A percentile compares a stretch with the other conserved stretches of the same genome.
phyloP scores from a whole-genome alignment of 23 red algal species.

The Cyanidiococcus yangmingshanensis region DNA sequence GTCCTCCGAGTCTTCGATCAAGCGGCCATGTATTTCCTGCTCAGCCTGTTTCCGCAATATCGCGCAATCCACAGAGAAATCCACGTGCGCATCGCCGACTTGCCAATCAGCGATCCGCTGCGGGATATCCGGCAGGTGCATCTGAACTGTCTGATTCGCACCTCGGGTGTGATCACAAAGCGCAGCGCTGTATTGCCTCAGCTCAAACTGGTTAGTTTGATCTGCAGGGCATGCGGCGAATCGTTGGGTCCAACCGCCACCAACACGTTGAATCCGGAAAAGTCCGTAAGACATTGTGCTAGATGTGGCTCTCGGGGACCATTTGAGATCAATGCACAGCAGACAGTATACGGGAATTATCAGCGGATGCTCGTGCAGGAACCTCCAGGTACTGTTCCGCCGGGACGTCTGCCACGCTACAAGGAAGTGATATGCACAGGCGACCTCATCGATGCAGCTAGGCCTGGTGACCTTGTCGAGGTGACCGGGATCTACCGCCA shows the following conservation, averaged over 20 bases:
- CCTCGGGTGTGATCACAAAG: constrained; percentile 79
- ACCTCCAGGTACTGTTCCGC: constrained; percentile 76
- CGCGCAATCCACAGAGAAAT: constrained; percentile 71
- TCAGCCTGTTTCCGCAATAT: constrained; percentile 69
- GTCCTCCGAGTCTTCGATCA: constrained; percentile 84
- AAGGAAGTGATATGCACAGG: constrained; percentile 82
- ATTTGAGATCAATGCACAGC: constrained; percentile 80
- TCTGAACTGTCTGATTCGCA: constrained; percentile 93
- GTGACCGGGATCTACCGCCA: constrained; percentile 92
- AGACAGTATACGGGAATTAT: constrained; percentile 89
- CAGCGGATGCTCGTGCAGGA: constrained; percentile 94
- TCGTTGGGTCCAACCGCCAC: constrained; percentile 43
- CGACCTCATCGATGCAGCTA: constrained; percentile 82
- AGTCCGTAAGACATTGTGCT: constrained; percentile 48
- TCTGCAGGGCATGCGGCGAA: constrained; percentile 62
- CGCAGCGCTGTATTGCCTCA: constrained; percentile 86
- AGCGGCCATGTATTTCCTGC: constrained; percentile 57
- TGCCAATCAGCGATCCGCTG: constrained; percentile 78
- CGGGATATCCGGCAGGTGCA: constrained; percentile 95
- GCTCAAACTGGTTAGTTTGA: constrained; percentile 68
- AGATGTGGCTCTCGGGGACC: constrained; percentile 79
- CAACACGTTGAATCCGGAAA: constrained; percentile 42
- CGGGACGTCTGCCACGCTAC: constrained; percentile 84
- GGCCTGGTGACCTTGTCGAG: constrained; percentile 88
- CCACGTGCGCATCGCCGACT: constrained; percentile 82